Percentiles rank a stretch among this genome's conserved stretches.
phyloP scores from a whole-genome alignment of 768 basidiomycete genomes.

The Rossbeevera mucosa region DNA sequence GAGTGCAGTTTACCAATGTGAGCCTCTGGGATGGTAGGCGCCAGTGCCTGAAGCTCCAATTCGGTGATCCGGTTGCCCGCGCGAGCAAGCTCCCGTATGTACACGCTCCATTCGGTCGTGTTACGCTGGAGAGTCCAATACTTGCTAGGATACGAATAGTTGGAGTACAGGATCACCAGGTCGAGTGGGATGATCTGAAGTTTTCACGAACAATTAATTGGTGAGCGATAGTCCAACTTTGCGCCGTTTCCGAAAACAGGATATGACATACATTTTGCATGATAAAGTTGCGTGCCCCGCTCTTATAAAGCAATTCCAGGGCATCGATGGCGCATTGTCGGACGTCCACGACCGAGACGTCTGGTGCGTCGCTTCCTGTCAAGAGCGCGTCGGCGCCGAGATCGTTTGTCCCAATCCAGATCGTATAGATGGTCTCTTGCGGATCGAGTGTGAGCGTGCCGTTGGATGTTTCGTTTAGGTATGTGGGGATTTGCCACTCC shows the following conservation, averaged over 20 bases:
- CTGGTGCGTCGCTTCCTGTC: too few relatives aligned
- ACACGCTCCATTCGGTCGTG: constrained; percentile 53
- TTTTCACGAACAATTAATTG: background rate
- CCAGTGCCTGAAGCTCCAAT: constrained; percentile 47
- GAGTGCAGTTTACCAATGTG: constrained; percentile 45
- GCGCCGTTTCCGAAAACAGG: background rate
- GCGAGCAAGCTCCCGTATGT: constrained; percentile 48
- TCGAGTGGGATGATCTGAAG: constrained; percentile 61
- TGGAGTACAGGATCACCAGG: constrained; percentile 42
- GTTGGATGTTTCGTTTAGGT: constrained; percentile 41
- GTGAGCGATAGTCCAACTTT: background rate
- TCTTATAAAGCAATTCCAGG: too few relatives aligned
- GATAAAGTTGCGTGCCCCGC: constrained; percentile 28
- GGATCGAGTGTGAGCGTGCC: constrained; percentile 35
- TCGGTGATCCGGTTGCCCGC: constrained; percentile 50
- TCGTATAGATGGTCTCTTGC: constrained; percentile 52
- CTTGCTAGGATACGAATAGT: constrained; percentile 43
- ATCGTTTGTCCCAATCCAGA: constrained; percentile 71
- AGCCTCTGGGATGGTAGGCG: constrained; percentile 45
- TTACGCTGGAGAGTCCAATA: constrained; percentile 51
- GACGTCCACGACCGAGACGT: too few relatives aligned
- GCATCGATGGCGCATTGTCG: too few relatives aligned
- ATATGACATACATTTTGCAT: constrained; percentile 49
- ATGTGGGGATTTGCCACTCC: constrained; percentile 44
- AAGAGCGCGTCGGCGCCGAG: constrained; percentile 29